Conservation (phyloP, 176 grass and related monocot genomes). For the Otatea glauca region DNA sequence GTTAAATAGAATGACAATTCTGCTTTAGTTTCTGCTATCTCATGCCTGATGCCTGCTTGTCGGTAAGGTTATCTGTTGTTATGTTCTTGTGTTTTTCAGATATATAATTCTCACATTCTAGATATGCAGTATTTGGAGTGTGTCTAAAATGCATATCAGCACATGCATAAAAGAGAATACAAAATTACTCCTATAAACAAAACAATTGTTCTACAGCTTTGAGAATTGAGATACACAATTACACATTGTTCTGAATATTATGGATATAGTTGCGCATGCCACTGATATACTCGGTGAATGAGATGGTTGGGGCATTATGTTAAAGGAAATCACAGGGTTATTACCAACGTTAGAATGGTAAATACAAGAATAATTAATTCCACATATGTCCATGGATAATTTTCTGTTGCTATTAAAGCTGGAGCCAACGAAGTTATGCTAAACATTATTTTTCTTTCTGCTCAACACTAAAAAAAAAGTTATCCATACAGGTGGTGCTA, state of each 20-base stretch:
- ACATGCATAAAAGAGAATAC: neutral
- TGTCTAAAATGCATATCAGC: neutral
- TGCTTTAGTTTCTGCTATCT: constrained; percentile 27
- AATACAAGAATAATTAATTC: constrained; percentile 1
- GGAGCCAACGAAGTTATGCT: neutral
- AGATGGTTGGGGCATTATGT: neutral
- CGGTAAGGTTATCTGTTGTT: constrained; percentile 9
- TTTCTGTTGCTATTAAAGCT: constrained; percentile 5
- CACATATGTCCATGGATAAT: neutral
- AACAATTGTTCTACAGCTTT: neutral
- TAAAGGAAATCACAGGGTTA: neutral
- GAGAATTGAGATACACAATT: neutral
- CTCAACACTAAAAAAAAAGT: constrained; percentile 13
- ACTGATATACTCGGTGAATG: neutral
- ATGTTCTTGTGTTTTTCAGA: constrained; percentile 17
- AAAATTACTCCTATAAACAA: neutral
- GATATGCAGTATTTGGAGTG: neutral
- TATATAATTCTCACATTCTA: neutral
- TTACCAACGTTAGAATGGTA: neutral
- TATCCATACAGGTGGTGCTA: neutral
- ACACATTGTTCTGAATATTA: constrained; percentile 5
- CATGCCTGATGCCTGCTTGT: neutral
- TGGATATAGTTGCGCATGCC: constrained; percentile 5
- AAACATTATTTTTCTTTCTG: neutral
- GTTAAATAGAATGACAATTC: constrained; percentile 22